Conservation (phyloP, 306 rosid species). For the Medicago ruthenica region DNA sequence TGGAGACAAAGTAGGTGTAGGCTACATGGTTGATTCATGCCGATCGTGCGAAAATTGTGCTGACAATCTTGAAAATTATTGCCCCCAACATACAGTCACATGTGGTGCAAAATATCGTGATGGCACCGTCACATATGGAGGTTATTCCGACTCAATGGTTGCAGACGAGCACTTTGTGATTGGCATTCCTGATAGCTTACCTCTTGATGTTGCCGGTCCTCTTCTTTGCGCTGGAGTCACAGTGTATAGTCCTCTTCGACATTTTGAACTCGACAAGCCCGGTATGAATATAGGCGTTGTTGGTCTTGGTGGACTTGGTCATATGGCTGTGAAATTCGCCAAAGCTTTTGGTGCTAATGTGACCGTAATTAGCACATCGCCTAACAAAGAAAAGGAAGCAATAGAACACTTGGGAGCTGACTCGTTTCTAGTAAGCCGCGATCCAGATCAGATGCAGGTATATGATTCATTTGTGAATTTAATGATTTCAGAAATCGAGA, state of each 20-base stretch:
- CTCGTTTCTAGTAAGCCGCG: constrained; percentile 47
- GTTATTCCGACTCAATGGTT: background rate
- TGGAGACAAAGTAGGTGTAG: constrained; percentile 57
- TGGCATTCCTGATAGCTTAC: background rate
- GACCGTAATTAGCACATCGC: background rate
- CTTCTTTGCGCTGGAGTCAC: constrained; percentile 60
- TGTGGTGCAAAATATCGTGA: background rate
- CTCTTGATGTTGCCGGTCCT: constrained; percentile 48
- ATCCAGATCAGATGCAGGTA: constrained; percentile 48
- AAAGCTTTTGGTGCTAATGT: background rate
- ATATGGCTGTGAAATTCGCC: constrained; percentile 1
- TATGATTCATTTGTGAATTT: background rate
- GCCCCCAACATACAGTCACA: constrained; percentile 16
- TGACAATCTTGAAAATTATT: constrained; percentile 50
- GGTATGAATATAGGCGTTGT: constrained; percentile 3
- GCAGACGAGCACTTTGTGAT: background rate
- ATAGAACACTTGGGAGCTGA: constrained; percentile 22
- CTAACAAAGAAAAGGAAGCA: constrained; percentile 7
- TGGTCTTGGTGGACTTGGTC: background rate
- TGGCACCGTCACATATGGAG: background rate
- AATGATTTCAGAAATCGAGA: background rate
- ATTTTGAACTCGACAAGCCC: constrained; percentile 39
- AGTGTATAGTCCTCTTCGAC: constrained; percentile 56
- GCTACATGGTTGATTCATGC: constrained; percentile 53
- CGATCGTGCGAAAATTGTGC: constrained; percentile 45